Conservation (phyloP, 768 basidiomycete genomes). For the Paxillus ammoniavirescens region DNA sequence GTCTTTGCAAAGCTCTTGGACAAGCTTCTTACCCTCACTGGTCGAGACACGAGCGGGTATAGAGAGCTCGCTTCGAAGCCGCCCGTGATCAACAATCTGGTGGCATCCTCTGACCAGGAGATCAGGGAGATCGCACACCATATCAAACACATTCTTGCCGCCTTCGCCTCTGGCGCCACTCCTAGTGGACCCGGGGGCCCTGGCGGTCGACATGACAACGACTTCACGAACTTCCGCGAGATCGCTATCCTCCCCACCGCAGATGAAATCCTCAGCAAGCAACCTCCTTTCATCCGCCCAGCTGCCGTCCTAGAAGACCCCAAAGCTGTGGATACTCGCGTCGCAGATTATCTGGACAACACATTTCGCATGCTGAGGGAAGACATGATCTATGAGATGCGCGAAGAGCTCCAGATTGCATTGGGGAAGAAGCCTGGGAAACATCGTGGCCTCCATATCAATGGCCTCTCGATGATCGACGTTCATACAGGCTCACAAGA, state of each 20-base stretch:
- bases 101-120: conserved; percentile 24
- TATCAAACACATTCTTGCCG: conserved; percentile 39
- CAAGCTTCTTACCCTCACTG: conserved; percentile 42
- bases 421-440: conserved; percentile 40
- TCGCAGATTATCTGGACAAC: conserved; percentile 57
- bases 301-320: conserved; percentile 45
- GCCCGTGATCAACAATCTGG: conserved; percentile 24
- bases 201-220: conserved; percentile 73
- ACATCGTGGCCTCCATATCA: conserved; percentile 38
- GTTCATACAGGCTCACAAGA: conserved; percentile 35
- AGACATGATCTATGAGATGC: conserved; percentile 60
- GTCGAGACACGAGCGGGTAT: conserved; percentile 34
- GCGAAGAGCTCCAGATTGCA: conserved; percentile 53
- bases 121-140: conserved; percentile 37
- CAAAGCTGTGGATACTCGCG: conserved; percentile 34
- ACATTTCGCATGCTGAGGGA: conserved; percentile 66
- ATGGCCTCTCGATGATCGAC: conserved; percentile 37
- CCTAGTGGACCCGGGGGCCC: conserved; percentile 33
- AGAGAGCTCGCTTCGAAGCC: conserved; percentile 37
- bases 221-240: conserved; percentile 55
- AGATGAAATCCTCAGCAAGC: conserved; percentile 50
- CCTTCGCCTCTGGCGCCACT: conserved; percentile 23
- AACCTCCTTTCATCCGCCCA: conserved; percentile 52
- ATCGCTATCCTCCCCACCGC: conserved; percentile 66
- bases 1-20: conserved; percentile 51